Base-by-base conservation (phyloP, 495 filamentous ascomycete species). In the Penicillium dipodomyicola region DNA sequence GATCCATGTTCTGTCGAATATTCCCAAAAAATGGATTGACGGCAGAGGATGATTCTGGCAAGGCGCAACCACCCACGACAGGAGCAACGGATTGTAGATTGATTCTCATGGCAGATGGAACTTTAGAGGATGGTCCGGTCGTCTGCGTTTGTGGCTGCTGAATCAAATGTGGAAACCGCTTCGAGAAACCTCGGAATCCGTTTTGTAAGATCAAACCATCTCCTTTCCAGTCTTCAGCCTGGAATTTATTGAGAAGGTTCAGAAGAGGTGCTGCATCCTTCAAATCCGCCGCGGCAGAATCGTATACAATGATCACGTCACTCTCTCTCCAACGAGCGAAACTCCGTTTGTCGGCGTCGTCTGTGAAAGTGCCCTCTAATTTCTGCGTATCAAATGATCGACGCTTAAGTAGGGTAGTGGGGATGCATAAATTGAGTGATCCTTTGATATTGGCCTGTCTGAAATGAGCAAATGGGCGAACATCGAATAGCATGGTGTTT, bases 1-100 rank as follows among this genome's bases (percentile, higher is more conserved):
- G 73, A 67, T 98, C 94, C 84, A 96, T 94, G 59, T 98, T 96
- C 71, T 97, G 94, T 27, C 95, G 83, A 62, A 98, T 97, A 59
- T 96, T 97, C 54, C 84, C 83, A 73, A 97, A 98, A 72, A 98
- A 97, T 0, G 95, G 92, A 63, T 95, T 96, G 14, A 83, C 79
- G 2, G 84, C 80, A 54, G 79, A 78, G 52, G 86, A 79, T 20
- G 81, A 78, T 22, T 79, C 77, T 14, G 94, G 94, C 67, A 98
- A 81, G 54, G 84, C 79, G 64, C 95, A 96, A 1, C 94, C 95
- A 45, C 93, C 92, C 56, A 88, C 86, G 12, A 96, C 86, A 17
- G 90, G 90, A 1, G 89, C 85, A 40, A 85, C 77, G 39, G 78
- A 82, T 19, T 84, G 77, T 19, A 78, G 69, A 30, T 74, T 69